Percentiles rank a stretch among this genome's conserved stretches.
Evolutionary conservation across 176 grass and related monocot species (phyloP).

Genomic region (Musa itinerans): DNA sequence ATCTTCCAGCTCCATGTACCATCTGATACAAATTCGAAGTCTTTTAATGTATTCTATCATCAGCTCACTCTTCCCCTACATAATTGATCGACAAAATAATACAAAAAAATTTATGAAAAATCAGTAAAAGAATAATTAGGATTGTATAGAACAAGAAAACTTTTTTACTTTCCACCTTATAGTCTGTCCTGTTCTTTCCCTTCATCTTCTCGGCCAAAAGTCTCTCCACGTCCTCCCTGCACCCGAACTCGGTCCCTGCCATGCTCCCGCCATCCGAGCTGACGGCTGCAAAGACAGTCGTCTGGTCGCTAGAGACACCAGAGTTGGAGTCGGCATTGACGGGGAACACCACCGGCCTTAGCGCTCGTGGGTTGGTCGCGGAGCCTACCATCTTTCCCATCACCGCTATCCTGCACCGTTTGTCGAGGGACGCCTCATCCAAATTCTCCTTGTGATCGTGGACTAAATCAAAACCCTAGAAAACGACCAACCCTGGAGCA

Average conservation of each 20-base stretch:
- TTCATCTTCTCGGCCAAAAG: slow-evolving; percentile 79
- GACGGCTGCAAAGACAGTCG: neutral
- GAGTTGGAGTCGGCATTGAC: slow-evolving; percentile 40
- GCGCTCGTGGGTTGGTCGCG: neutral
- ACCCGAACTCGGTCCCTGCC: slow-evolving; percentile 38
- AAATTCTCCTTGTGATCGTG: slow-evolving; percentile 36
- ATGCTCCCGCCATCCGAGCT: no score
- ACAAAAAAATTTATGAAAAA: neutral
- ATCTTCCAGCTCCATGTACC: slow-evolving; percentile 62
- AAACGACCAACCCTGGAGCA: no score
- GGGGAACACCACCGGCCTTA: slow-evolving; percentile 44
- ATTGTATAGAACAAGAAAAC: neutral
- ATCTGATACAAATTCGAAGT: slow-evolving; percentile 50
- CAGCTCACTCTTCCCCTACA: slow-evolving; percentile 62
- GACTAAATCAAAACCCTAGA: neutral
- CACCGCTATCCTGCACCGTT: slow-evolving; percentile 20
- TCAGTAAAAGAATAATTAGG: neutral
- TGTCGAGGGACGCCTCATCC: slow-evolving; percentile 6
- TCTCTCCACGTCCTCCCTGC: slow-evolving; percentile 63
- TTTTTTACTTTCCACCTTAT: slow-evolving; percentile 34
- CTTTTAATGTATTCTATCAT: slow-evolving; percentile 88
- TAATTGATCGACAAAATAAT: neutral
- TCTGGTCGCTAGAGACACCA: neutral
- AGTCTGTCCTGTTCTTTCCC: slow-evolving; percentile 66
- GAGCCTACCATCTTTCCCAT: slow-evolving; percentile 32